Evolutionary conservation across 805 yeast genomes (phyloP).

Genomic region (Pichia nanzhaoensis): DNA sequence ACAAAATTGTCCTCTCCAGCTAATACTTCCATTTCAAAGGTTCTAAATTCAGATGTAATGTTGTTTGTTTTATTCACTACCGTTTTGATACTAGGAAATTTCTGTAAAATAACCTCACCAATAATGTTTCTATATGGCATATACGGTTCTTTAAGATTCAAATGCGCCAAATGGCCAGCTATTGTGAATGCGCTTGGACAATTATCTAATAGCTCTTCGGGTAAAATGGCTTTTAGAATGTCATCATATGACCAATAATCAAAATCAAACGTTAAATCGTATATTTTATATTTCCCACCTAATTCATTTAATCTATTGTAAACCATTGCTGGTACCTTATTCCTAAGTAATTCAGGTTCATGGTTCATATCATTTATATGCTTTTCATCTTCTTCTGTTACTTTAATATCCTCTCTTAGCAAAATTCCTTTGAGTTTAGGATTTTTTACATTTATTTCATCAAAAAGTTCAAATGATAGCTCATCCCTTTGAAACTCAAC

Average conservation of each 20-base stretch:
- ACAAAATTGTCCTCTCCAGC: slow-evolving; percentile 75
- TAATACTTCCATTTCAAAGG: slow-evolving; percentile 87
- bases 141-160: slow-evolving; percentile 78
- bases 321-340: slow-evolving; percentile 39
- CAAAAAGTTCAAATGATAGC: slow-evolving; percentile 10
- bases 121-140: slow-evolving; percentile 75
- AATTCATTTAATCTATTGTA: slow-evolving; percentile 28
- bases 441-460: slow-evolving; percentile 24
- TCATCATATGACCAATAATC: slow-evolving; percentile 88
- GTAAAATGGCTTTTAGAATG: slow-evolving; percentile 68
- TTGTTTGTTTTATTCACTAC: slow-evolving; percentile 89
- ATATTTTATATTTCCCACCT: slow-evolving; percentile 43
- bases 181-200: slow-evolving; percentile 86
- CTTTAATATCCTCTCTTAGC: slow-evolving; percentile 44
- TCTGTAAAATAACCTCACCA: slow-evolving; percentile 87
- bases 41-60: slow-evolving; percentile 82
- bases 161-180: slow-evolving; percentile 94
- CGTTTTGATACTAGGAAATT: slow-evolving; percentile 71
- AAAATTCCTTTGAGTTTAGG: slow-evolving; percentile 47
- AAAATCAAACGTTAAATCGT: slow-evolving; percentile 56
- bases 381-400: slow-evolving; percentile 30
- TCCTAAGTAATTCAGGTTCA: slow-evolving; percentile 24
- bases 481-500: slow-evolving; percentile 31
- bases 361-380: not conserved
- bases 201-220: slow-evolving; percentile 60